phyloP scores from a whole-genome alignment of 768 basidiomycete species.

The Xerocomellus intermedius region DNA sequence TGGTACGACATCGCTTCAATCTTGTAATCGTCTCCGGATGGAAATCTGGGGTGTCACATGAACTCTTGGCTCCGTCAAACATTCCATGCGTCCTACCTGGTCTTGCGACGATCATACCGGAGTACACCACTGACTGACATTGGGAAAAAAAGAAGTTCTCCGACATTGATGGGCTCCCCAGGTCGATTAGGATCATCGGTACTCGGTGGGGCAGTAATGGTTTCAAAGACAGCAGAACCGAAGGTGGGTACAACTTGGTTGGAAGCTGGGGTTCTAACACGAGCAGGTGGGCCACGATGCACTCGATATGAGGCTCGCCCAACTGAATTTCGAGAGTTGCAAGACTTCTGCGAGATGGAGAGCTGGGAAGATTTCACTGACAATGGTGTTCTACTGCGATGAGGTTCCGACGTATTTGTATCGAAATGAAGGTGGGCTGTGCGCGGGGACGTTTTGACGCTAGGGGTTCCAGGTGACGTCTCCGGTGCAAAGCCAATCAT shows the following conservation, averaged over 20 bases:
- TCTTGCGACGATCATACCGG: constrained; percentile 3
- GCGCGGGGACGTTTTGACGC: not conserved
- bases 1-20: constrained; percentile 17
- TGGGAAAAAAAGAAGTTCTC: constrained; percentile 8
- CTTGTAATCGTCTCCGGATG: not conserved
- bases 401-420: not conserved
- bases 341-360: constrained; percentile 17
- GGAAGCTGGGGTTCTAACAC: constrained; percentile 6
- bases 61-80: not conserved
- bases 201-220: constrained; percentile 4
- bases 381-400: constrained; percentile 9
- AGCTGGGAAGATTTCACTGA: constrained; percentile 14
- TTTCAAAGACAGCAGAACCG: not conserved
- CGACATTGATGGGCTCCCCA: not conserved
- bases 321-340: constrained; percentile 12
- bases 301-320: constrained; percentile 25
- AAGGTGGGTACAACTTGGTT: not conserved
- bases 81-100: constrained; percentile 6
- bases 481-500: not conserved
- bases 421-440: not conserved
- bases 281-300: constrained; percentile 16
- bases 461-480: not conserved
- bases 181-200: constrained; percentile 4
- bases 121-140: constrained; percentile 12
- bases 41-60: constrained; percentile 5